Evolutionary conservation across 805 yeast species (phyloP).

Genomic region (Metschnikowia peoriensis): DNA sequence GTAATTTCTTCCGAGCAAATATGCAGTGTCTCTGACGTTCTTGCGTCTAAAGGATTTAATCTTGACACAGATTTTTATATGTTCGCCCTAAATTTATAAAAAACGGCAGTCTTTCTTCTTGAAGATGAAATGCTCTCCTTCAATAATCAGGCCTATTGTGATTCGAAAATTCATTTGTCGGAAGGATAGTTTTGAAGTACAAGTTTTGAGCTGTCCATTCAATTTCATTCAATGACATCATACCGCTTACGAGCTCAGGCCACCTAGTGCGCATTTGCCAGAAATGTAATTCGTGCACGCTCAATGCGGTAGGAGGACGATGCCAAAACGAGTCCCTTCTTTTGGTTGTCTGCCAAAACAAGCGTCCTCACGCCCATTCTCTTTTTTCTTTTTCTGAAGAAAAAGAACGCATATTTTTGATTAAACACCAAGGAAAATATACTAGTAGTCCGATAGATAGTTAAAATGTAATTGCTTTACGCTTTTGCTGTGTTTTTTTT

Average conservation of each 20-base stretch:
- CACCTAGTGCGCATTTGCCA: neutral
- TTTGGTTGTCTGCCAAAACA: too few relatives aligned
- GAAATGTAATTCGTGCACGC: neutral
- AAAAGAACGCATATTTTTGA: neutral
- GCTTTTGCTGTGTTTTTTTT: neutral
- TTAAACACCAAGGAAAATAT: neutral
- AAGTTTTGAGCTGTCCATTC: neutral
- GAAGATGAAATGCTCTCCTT: neutral
- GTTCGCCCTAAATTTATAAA: too few relatives aligned
- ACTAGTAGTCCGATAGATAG: too few relatives aligned
- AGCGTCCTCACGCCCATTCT: too few relatives aligned
- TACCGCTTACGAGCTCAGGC: neutral
- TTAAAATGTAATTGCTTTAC: neutral
- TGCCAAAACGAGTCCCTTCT: neutral
- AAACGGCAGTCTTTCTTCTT: neutral
- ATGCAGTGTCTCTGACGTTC: constrained; percentile 6
- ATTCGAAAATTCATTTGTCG: too few relatives aligned
- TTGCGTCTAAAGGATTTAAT: neutral
- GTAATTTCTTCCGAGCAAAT: constrained; percentile 1
- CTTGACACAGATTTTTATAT: too few relatives aligned
- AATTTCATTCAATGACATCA: constrained; percentile 1
- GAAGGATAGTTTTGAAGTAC: too few relatives aligned
- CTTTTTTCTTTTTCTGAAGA: too few relatives aligned
- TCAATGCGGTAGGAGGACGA: neutral
- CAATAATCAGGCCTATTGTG: too few relatives aligned